Evolutionary conservation across 805 yeast species (phyloP).

Genomic region (Kluyveromyces aestuarii): DNA sequence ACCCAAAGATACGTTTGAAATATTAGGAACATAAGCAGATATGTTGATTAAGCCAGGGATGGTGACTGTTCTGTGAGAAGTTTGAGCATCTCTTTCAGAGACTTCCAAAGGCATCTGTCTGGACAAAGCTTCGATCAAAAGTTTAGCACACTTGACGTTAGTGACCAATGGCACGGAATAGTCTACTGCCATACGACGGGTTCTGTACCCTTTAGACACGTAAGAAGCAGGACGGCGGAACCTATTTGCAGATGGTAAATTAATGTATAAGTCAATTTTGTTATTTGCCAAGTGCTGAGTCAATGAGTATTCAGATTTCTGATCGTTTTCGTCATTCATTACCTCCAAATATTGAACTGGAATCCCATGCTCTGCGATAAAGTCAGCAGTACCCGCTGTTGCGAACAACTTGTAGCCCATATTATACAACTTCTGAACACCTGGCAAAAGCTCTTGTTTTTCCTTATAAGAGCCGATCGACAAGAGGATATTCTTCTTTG

Average conservation of each 20-base stretch:
- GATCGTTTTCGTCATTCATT: slow-evolving; percentile 62
- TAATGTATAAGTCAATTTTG: slow-evolving; percentile 91
- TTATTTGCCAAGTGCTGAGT: slow-evolving; percentile 95
- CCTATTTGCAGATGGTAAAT: slow-evolving; percentile 92
- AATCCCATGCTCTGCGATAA: slow-evolving; percentile 86
- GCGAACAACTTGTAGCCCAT: slow-evolving; percentile 90
- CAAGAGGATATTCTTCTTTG: slow-evolving; percentile 87
- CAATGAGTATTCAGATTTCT: slow-evolving; percentile 88
- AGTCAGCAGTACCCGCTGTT: slow-evolving; percentile 98
- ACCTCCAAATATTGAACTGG: slow-evolving; percentile 95
- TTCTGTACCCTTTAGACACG: slow-evolving; percentile 93
- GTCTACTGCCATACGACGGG: slow-evolving; percentile 99
- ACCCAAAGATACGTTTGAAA: slow-evolving; percentile 36
- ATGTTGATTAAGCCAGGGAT: slow-evolving; percentile 85
- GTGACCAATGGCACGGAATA: slow-evolving; percentile 96
- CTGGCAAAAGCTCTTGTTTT: slow-evolving; percentile 85
- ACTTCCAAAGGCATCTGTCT: slow-evolving; percentile 60
- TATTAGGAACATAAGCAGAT: slow-evolving; percentile 66
- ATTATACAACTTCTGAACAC: slow-evolving; percentile 69
- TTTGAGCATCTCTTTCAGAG: slow-evolving; percentile 74
- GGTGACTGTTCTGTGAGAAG: slow-evolving; percentile 73
- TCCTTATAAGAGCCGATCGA: slow-evolving; percentile 97
- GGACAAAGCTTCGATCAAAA: slow-evolving; percentile 88
- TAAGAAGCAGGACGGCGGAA: slow-evolving; percentile 98
- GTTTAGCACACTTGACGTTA: slow-evolving; percentile 93